A percentile compares a stretch with the other conserved stretches of the same genome.
Conservation (phyloP, 805 yeast species). For the Groenewaldozyma tartarivorans region DNA sequence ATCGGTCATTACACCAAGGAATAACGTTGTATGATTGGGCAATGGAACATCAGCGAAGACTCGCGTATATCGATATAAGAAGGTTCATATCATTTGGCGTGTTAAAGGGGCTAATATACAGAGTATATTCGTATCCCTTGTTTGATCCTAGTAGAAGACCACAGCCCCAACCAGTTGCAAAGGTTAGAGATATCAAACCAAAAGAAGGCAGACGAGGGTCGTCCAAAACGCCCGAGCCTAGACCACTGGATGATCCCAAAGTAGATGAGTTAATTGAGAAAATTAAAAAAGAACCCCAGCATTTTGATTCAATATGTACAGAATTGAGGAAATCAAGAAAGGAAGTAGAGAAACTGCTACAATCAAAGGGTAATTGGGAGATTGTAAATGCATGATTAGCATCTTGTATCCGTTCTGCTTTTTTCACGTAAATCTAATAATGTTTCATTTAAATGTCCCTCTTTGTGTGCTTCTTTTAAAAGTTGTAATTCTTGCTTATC, state of each 20-base stretch:
- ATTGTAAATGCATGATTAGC: constrained; percentile 28
- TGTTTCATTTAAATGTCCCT: constrained; percentile 32
- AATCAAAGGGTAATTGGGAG: constrained; percentile 41
- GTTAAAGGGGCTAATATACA: constrained; percentile 67
- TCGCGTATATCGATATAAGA: constrained; percentile 68
- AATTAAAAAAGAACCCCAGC: constrained; percentile 17
- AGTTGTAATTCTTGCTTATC: constrained; percentile 15
- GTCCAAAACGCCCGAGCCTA: neutral
- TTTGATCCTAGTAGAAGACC: constrained; percentile 22
- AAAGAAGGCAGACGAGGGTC: constrained; percentile 1
- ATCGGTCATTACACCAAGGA: constrained; percentile 71
- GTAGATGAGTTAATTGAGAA: constrained; percentile 14
- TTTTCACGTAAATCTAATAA: constrained; percentile 25
- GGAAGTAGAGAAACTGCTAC: constrained; percentile 44
- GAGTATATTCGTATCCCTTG: constrained; percentile 72
- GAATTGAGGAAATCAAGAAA: constrained; percentile 47
- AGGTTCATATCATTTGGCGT: constrained; percentile 83
- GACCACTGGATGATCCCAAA: constrained; percentile 2
- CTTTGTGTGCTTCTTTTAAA: constrained; percentile 20
- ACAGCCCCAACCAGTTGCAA: constrained; percentile 1
- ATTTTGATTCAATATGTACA: constrained; percentile 47
- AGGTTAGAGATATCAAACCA: constrained; percentile 2
- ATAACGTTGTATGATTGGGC: constrained; percentile 76
- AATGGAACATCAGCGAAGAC: constrained; percentile 45
- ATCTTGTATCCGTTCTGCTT: constrained; percentile 23